Conservation (phyloP, 2,329 filamentous ascomycete species). For the Apiospora phragmitis region DNA sequence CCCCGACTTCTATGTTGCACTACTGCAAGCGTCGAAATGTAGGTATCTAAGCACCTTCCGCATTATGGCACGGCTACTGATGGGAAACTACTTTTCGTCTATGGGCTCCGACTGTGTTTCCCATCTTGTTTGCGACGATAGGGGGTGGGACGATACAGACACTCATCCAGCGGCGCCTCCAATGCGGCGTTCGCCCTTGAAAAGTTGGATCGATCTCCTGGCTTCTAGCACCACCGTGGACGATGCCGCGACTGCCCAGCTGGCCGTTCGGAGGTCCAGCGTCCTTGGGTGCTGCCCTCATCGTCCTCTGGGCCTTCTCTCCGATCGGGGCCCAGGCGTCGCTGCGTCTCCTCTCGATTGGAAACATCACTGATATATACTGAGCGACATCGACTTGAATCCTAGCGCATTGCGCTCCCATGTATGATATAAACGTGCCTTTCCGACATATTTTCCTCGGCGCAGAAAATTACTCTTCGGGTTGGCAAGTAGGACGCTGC, state of each 20-base stretch:
- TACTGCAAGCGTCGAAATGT: background rate
- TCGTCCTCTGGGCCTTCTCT: background rate
- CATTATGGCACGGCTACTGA: background rate
- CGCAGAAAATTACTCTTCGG: background rate
- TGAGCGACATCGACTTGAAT: background rate
- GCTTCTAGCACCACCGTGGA: background rate
- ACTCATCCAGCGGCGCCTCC: background rate
- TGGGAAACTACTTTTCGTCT: background rate
- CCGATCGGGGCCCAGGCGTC: background rate
- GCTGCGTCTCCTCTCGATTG: background rate
- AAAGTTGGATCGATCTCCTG: background rate
- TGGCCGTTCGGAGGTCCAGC: background rate
- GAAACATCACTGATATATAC: background rate
- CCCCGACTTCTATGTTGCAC: background rate
- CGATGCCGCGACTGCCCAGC: background rate
- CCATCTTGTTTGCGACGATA: background rate
- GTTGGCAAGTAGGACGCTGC: too few species aligned
- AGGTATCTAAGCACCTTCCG: background rate
- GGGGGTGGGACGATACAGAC: background rate
- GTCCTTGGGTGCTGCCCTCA: background rate
- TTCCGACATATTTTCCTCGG: background rate
- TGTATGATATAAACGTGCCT: background rate
- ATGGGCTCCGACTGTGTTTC: background rate
- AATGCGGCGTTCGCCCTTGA: background rate
- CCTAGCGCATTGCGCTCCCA: background rate